Evolutionary conservation across 1,139 yeast species (phyloP), one percentile per base, ranked within the genome.

Genomic region (Zygosaccharomyces sapae): DNA sequence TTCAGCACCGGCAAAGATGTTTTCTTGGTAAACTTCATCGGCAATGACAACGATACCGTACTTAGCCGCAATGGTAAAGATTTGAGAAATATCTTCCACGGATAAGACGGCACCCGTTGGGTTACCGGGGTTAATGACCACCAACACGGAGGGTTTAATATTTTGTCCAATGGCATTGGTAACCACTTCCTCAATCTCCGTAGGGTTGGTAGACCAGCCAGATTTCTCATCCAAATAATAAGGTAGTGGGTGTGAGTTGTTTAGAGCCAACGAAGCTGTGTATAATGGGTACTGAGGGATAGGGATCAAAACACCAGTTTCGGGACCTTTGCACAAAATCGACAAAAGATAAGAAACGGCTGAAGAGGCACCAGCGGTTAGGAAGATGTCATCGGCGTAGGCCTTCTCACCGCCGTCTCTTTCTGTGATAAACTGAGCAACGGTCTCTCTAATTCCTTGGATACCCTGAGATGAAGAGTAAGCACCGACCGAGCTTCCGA

Each of bases 11-110:
- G 75, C 73, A 69, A 85, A 89, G 13, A 92, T 77, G 64, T 92
- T 92, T 60, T 86, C 92, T 69, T 92, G 98, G 71, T 92, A 92
- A 30, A 92, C 98, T 70, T 92, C 98, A 71, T 94, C 98, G n/a
- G 98, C 97, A 58, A 92, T 85, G 43, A 92, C 75, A 3, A 88
- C 92, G 20, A 92, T 68, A 39, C 95, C 90, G 61, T 87, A 71
- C 62, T 83, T 82, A 20, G 96, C 94, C 38, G 96, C 95, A 50
- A 90, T 76, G 41, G 77, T 75, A 48, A 92, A 73, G 51, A 94
- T 77, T 39, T 81, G 83, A 38, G 73, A 78, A 58, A 92, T 88
- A 55, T 83, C 82, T 8, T 77, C 76, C 45, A 74, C 75, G 3
- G 77, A 67, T 49, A 92, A 74, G 44, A 89, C 80, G 3, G 96